Base-by-base conservation (phyloP, 148 eudicot genomes). In the Silene uniflora region DNA sequence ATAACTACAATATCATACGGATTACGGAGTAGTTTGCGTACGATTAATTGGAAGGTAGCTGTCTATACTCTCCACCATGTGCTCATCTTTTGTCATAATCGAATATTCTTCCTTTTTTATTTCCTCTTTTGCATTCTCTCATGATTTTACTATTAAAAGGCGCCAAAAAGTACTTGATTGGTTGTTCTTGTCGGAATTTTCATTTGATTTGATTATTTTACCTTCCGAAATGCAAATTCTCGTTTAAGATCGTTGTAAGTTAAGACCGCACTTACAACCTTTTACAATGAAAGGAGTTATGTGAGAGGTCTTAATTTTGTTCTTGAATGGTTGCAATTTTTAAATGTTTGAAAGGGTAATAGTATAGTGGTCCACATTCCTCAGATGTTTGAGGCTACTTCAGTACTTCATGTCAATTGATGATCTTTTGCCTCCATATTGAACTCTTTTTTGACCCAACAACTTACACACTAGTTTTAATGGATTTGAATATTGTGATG, bases 71-170 rank as follows among this genome's bases (percentile, higher is more conserved):
- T 27, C 18, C 9, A 39, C 49, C 73, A 78, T 79, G 81, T 79
- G 77, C 64, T 35, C 29, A 1, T 23, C 17, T 24, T 55, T 76
- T 39, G 58, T 11, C 44, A 35, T 58, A 3, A 2, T 73, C 56
- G 29, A 58, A 63, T 72, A 76, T 80, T 76, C 83, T 63, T 75
- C 8, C 16, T 65, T 12, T 49, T 68, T 7, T 42, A 70, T 80
- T 65, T 66, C 54, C 75, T 22, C 3, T 52, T 54, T 70, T 61
- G 29, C 9, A 1, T 0, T 35, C 17, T 12, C 27, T 44, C 35
- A 10, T 3, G 21, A 18, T 18, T 65, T 44, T 29, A 67, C 35
- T 32, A 32, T 32, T 2, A 32, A 32, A 5, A 16, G 56, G 68
- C 12, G 49, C 24, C 27, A 21, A 64, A 74, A 78, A 78, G 81